Conservation (phyloP, 2,329 filamentous ascomycete species). For the Penicillium expansum region DNA sequence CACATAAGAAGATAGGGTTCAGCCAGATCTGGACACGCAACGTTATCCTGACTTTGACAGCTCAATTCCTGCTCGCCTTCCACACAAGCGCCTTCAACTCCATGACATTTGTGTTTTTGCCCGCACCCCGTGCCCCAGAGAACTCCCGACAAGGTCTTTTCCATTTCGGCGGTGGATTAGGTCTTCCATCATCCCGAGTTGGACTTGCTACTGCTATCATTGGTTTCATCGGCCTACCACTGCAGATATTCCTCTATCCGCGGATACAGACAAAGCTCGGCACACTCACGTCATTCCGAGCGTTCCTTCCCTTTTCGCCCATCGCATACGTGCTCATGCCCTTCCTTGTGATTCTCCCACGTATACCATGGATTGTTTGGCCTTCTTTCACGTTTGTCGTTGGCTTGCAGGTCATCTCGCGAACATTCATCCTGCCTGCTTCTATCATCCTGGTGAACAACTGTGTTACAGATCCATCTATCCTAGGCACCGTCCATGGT, state of each 20-base stretch:
- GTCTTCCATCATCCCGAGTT: slow-evolving; percentile 67
- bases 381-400: slow-evolving; percentile 62
- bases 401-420: slow-evolving; percentile 66
- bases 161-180: slow-evolving; percentile 70
- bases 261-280: slow-evolving; percentile 64
- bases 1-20: slow-evolving; percentile 47
- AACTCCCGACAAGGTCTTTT: slow-evolving; percentile 41
- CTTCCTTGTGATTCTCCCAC: slow-evolving; percentile 67
- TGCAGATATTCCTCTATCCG: slow-evolving; percentile 72
- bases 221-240: slow-evolving; percentile 69
- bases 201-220: slow-evolving; percentile 77
- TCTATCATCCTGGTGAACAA: slow-evolving; percentile 62
- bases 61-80: slow-evolving; percentile 67
- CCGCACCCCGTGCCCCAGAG: slow-evolving; percentile 61
- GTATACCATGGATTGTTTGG: slow-evolving; percentile 58
- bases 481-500: slow-evolving; percentile 59
- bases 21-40: slow-evolving; percentile 54
- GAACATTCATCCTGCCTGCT: slow-evolving; percentile 65
- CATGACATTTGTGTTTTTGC: slow-evolving; percentile 74
- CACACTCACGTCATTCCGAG: slow-evolving; percentile 64
- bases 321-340: slow-evolving; percentile 67
- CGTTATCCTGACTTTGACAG: slow-evolving; percentile 57
- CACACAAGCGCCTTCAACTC: slow-evolving; percentile 74
- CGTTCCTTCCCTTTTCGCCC: slow-evolving; percentile 69
- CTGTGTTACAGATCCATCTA: slow-evolving; percentile 54